Base-by-base conservation (phyloP, 305 asterid genomes). In the Fraxinus sp. region DNA sequence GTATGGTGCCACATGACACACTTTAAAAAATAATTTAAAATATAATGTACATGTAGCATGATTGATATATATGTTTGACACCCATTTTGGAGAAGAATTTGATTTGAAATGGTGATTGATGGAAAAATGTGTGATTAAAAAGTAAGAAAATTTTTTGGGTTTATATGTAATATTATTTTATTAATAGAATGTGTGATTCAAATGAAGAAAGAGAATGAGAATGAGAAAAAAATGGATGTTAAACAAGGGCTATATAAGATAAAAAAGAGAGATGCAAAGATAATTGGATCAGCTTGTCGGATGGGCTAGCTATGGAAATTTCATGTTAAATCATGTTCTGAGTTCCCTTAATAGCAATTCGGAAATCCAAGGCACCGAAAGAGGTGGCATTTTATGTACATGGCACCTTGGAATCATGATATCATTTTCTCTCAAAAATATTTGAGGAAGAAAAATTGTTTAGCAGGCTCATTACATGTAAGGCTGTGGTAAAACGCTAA, bases 351-450 rank as follows among this genome's bases (percentile, higher is more conserved):
- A 74, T 33, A 72, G 78, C 72, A 52, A 83, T 46, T 66, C 6
- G 64, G 73, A 86, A 78, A 26, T 82, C 70, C 7, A 46, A 4
- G 62, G 66, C 70, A 52, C 74, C 37, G 78, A 82, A 75, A 81
- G 35, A 64, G 28, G 11, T 74, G 10, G 62, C 39, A 37, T 49
- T 16, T 41, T 28, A 64, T 24, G 9, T 52, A 64, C 0, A 4
- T 10, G 79, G 80, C 83, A 64, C 41, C 49, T 30, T 36, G 66
- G 49, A 32, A 26, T 74, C 76, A 24, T 32, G 11, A 36, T 59
- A 62, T 62, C 16, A 64, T 64, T 62, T 24, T 64, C 72, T 64
- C 32, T 22, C 32, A 28, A 9, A 64, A 64, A 64, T 64, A 64
- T 62, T n/a, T 7, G 59, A 80, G 11, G 33, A 26, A 14, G 5